phyloP scores from a whole-genome alignment of 2,329 filamentous ascomycete genomes.

The Arthroderma uncinatum region DNA sequence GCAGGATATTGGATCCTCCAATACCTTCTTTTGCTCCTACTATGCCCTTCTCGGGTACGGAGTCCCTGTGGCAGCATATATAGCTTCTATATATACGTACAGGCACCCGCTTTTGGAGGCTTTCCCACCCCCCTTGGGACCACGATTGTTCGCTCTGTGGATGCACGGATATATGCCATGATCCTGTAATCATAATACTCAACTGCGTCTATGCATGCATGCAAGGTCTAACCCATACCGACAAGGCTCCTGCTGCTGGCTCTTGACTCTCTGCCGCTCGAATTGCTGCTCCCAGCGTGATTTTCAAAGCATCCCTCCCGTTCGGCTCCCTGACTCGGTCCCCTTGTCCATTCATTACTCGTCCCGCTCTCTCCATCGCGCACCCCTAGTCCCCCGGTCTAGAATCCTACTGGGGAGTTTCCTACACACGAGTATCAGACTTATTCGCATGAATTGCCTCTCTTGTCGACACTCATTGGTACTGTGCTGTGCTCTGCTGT shows the following conservation, averaged over 20 bases:
- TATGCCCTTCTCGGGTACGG: neutral
- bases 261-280: neutral
- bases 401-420: neutral
- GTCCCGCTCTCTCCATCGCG: slow-evolving; percentile 4
- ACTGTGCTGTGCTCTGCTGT: neutral
- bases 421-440: neutral
- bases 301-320: neutral
- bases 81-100: neutral
- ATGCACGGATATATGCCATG: slow-evolving; percentile 3
- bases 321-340: neutral
- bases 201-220: slow-evolving; percentile 3
- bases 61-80: neutral
- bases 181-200: slow-evolving; percentile 3
- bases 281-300: neutral
- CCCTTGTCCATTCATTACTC: neutral
- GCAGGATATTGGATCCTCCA: neutral
- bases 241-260: neutral
- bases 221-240: neutral
- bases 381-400: neutral
- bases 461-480: neutral
- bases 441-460: neutral
- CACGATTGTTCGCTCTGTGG: neutral
- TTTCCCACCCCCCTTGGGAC: neutral
- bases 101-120: neutral
- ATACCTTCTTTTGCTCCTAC: neutral